A percentile compares a stretch with the other conserved stretches of the same genome.
These are phyloP conservation scores for Linaria vulgaris DNA, from an alignment of 257 asterid species.

Conservation along the genomic window DNA sequence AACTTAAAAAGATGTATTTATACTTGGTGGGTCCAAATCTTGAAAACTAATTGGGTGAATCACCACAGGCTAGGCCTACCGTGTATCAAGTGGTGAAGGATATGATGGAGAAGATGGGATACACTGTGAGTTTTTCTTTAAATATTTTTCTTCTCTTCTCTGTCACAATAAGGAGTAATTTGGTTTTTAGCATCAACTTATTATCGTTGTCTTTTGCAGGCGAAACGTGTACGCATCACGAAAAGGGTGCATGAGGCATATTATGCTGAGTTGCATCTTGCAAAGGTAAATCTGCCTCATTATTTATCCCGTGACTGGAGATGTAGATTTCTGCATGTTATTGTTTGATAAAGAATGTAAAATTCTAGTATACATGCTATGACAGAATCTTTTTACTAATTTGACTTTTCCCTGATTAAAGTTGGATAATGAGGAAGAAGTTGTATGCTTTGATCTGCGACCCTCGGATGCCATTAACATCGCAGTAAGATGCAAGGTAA, in stretches of 20 bases:
- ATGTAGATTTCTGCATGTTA: background rate
- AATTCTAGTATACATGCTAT: background rate
- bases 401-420: conserved; percentile 36
- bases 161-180: conserved; percentile 5
- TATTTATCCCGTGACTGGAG: background rate
- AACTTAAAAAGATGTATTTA: background rate
- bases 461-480: conserved; percentile 99
- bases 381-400: background rate
- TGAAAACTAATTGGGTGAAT: conserved; percentile 15
- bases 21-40: background rate
- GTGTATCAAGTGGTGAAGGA: conserved; percentile 90
- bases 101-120: conserved; percentile 98
- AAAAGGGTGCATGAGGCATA: conserved; percentile 97
- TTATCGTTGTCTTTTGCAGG: conserved; percentile 43
- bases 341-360: conserved; percentile 5
- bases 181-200: conserved; percentile 8
- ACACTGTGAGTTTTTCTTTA: conserved; percentile 49
- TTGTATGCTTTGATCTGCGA: conserved; percentile 78
- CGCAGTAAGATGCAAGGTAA: conserved; percentile 97
- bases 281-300: conserved; percentile 48
- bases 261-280: conserved; percentile 78
- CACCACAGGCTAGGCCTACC: conserved; percentile 87
- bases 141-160: background rate
- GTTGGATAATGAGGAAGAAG: conserved; percentile 70
- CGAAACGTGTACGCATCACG: conserved; percentile 87